These are phyloP conservation scores for Cyberlindnera veronae DNA, from an alignment of 805 yeast species.

Conservation along the genomic window DNA sequence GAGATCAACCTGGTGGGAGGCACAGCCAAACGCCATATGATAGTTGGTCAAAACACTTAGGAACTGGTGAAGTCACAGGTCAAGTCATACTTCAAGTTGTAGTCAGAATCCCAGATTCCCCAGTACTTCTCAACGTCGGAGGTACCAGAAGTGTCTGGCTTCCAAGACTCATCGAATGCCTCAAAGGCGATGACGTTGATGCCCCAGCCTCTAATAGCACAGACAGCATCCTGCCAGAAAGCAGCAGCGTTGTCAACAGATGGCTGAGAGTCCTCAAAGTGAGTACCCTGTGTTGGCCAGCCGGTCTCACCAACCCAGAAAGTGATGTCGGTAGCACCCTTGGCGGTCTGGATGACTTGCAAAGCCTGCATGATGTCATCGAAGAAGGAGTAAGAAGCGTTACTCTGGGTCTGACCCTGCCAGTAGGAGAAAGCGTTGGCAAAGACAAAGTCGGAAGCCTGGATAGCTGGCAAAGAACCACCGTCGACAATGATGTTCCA, in stretches of 20 bases:
- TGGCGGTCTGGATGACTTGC: conserved; percentile 78
- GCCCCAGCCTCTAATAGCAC: conserved; percentile 96
- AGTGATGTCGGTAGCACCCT: conserved; percentile 81
- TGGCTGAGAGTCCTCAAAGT: conserved; percentile 65
- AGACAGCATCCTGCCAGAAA: conserved; percentile 86
- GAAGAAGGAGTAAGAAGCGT: conserved; percentile 87
- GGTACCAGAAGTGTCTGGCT: conserved; percentile 85
- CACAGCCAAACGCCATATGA: not conserved
- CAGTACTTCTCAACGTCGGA: conserved; percentile 88
- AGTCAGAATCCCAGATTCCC: conserved; percentile 75
- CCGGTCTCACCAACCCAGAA: conserved; percentile 99
- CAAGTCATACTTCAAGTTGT: conserved; percentile 44
- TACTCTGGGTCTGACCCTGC: conserved; percentile 89
- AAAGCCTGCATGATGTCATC: conserved; percentile 98
- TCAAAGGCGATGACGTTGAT: conserved; percentile 88
- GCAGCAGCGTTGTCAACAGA: conserved; percentile 65
- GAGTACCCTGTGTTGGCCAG: conserved; percentile 88
- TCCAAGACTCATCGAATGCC: conserved; percentile 96
- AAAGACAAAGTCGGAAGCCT: conserved; percentile 79
- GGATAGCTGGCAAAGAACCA: conserved; percentile 61
- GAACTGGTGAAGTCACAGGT: conserved; percentile 42
- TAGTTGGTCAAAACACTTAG: not conserved
- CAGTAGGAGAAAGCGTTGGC: conserved; percentile 98
- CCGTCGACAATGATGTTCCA: conserved; percentile 92
- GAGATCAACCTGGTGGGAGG: not conserved